These are phyloP conservation scores for Penicillium griseofulvum DNA, from an alignment of 2,329 filamentous ascomycete species.

Conservation along the genomic window DNA sequence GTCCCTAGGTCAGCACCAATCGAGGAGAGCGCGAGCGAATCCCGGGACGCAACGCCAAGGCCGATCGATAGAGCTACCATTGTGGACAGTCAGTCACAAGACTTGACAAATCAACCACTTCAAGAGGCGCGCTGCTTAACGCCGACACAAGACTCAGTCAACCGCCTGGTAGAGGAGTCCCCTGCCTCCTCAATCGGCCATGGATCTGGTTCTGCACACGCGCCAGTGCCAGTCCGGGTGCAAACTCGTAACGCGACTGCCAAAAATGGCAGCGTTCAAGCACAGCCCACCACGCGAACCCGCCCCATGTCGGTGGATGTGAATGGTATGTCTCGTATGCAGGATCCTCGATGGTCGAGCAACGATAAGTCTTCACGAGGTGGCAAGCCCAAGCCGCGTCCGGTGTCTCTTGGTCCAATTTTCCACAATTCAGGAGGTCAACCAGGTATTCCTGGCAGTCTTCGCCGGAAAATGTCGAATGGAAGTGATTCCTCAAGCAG, in stretches of 20 bases:
- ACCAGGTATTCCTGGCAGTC: constrained; percentile 14
- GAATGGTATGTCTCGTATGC: constrained; percentile 5
- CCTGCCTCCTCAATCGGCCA: constrained; percentile 15
- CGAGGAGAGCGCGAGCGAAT: constrained; percentile 8
- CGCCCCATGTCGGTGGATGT: constrained; percentile 23
- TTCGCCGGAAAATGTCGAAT: constrained; percentile 59
- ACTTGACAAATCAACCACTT: constrained; percentile 7
- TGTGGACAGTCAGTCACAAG: constrained; percentile 16
- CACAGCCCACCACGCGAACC: constrained; percentile 13
- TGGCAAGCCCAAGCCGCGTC: constrained; percentile 16
- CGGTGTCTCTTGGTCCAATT: constrained; percentile 24
- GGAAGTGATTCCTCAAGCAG: constrained; percentile 71
- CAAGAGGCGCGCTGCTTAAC: constrained; percentile 23
- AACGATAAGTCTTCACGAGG: neutral
- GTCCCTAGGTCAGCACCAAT: constrained; percentile 15
- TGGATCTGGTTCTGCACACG: constrained; percentile 19
- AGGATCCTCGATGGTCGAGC: constrained; percentile 11
- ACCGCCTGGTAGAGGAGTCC: constrained; percentile 18
- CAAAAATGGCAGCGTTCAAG: constrained; percentile 8
- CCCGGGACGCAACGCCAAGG: constrained; percentile 18
- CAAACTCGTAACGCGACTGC: neutral
- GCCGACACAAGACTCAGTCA: constrained; percentile 16
- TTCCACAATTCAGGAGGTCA: constrained; percentile 13
- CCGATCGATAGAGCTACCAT: constrained; percentile 10
- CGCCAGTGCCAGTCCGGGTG: constrained; percentile 13